Evolutionary conservation across 2,329 filamentous ascomycete species (phyloP).

Genomic region (Paraphaeosphaeria minitans): DNA sequence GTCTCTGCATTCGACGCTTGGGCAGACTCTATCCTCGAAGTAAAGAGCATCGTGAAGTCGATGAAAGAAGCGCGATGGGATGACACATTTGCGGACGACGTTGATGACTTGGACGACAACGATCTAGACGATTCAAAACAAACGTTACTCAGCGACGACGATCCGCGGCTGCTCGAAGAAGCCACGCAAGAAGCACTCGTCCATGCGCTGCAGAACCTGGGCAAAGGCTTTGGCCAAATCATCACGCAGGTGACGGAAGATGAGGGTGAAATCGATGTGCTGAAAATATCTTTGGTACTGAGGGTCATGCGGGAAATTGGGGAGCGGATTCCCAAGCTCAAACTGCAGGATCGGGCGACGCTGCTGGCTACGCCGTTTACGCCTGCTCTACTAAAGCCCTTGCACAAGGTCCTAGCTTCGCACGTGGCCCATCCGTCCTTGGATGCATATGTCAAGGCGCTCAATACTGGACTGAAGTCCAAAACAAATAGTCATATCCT

Average conservation of each 20-base stretch:
- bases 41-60: constrained; percentile 66
- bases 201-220: constrained; percentile 63
- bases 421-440: constrained; percentile 59
- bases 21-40: constrained; percentile 73
- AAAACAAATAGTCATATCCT: constrained; percentile 68
- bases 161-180: constrained; percentile 67
- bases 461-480: constrained; percentile 51
- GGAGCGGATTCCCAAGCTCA: constrained; percentile 60
- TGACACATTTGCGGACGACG: constrained; percentile 74
- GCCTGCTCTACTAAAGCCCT: constrained; percentile 62
- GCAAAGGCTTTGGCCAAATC: constrained; percentile 59
- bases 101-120: constrained; percentile 73
- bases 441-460: constrained; percentile 47
- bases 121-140: constrained; percentile 72
- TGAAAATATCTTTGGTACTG: constrained; percentile 65
- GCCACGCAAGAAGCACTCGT: constrained; percentile 62
- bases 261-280: constrained; percentile 39
- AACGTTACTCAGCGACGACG: constrained; percentile 71
- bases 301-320: constrained; percentile 77
- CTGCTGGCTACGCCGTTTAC: constrained; percentile 35
- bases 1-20: constrained; percentile 72
- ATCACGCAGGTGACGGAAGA: constrained; percentile 57
- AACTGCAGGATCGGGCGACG: constrained; percentile 38
- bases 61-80: constrained; percentile 75
- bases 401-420: constrained; percentile 67